phyloP scores from a whole-genome alignment of 2,329 filamentous ascomycete genomes.

The Claviceps pusilla region DNA sequence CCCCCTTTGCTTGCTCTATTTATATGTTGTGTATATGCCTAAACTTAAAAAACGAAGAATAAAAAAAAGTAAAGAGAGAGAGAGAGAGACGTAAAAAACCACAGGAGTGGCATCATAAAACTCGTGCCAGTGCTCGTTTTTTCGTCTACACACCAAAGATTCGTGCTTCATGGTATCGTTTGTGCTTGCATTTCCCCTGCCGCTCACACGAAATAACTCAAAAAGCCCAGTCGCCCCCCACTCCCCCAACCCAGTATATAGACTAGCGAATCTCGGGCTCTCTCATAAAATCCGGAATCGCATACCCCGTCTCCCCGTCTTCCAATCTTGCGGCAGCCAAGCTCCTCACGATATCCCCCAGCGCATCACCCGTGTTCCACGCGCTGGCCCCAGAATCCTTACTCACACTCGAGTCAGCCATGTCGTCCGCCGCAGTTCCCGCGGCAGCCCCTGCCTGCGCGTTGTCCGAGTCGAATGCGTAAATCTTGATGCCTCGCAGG shows the following conservation, averaged over 20 bases:
- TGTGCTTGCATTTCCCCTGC: too few species aligned
- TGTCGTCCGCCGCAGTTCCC: slow-evolving; percentile 15
- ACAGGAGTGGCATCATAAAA: too few species aligned
- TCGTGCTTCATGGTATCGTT: too few species aligned
- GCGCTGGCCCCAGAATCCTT: slow-evolving; percentile 5
- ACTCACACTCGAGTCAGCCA: slow-evolving; percentile 9
- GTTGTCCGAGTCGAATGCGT: slow-evolving; percentile 38
- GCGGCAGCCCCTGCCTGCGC: slow-evolving; percentile 21
- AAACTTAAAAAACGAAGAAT: too few species aligned
- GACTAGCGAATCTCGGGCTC: slow-evolving; percentile 26
- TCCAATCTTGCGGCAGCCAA: slow-evolving; percentile 17
- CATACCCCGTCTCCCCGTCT: slow-evolving; percentile 19
- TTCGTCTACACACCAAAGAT: too few species aligned
- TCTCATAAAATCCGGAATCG: slow-evolving; percentile 27
- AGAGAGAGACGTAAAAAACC: too few species aligned
- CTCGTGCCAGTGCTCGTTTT: too few species aligned
- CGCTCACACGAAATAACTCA: too few species aligned
- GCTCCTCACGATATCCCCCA: slow-evolving; percentile 16
- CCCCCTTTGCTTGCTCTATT: too few species aligned
- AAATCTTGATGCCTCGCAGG: slow-evolving; percentile 82
- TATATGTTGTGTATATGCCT: too few species aligned
- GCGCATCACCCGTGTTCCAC: slow-evolving; percentile 7
- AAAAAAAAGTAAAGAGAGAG: too few species aligned
- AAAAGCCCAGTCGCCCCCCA: too few species aligned
- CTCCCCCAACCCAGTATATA: not conserved